Base-by-base conservation (phyloP, 2,329 filamentous ascomycete species). In the Fusarium pseudonygamai region DNA sequence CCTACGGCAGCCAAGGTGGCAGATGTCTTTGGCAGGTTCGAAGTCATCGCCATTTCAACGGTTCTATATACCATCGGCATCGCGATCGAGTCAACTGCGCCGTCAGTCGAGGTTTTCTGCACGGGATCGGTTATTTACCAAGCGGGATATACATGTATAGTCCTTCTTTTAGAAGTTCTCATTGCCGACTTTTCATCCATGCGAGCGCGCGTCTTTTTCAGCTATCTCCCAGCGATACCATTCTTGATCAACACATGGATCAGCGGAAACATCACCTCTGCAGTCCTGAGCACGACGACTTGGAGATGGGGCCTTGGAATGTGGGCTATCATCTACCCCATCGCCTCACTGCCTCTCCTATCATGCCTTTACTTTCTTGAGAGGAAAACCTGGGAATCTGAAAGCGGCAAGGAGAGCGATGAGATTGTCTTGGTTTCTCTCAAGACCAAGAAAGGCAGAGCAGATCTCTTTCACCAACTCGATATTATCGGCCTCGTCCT, bases 231-330 rank as follows among this genome's bases (percentile, higher is more conserved):
- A 0, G 87, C 87, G 1, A 78, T 86, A 7, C 89, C 89, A 0
- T 91, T 90, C 74, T 77, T 91, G 49, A 83, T 90, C 78, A 92
- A 91, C 75, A 89, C 89, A 1, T 92, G 90, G 90, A 84, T 91
- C 20, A 88, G 87, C 68, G 90, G 90, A 26, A 86, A 88, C 69
- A 81, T 92, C 56, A 85, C 87, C 0, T 77, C 79, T 1, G 84
- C 87, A 0, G 87, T 91, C 2, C 76, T 91, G 26, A 74, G 64
- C 1, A 78, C 77, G 5, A 87, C 87, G 0, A 85, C 83, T 4
- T 92, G 90, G 90, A 81, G 85, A 65, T 91, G 89, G 89, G 90
- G 90, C 20, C 84, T 90, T 30, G 90, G 89, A 71, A 91, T 92
- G 89, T 92, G 88, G 84, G 85, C 84, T 52, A 87, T 91, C 69